Percentiles rank a stretch among this genome's conserved stretches.
phyloP scores from a whole-genome alignment of 305 asterid genomes.

The Striga hermonthica region DNA sequence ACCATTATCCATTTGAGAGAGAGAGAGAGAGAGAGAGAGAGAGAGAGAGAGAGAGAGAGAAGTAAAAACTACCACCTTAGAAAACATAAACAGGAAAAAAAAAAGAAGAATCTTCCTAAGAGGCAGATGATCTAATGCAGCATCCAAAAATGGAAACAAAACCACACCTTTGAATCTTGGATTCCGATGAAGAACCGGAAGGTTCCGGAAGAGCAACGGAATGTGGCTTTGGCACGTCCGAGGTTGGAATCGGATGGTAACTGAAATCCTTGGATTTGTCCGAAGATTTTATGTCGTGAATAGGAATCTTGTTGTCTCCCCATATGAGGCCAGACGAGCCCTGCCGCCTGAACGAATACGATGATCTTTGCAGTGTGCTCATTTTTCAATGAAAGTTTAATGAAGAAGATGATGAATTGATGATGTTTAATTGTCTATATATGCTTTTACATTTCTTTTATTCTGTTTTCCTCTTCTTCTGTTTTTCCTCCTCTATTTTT shows the following conservation, averaged over 20 bases:
- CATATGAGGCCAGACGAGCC: slow-evolving; percentile 66
- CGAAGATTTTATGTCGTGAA: slow-evolving; percentile 9
- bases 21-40: no score
- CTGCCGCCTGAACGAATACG: slow-evolving; percentile 56
- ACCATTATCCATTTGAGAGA: not conserved
- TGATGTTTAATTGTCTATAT: not conserved
- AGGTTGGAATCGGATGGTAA: slow-evolving; percentile 25
- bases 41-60: no score
- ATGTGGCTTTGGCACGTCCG: slow-evolving; percentile 22
- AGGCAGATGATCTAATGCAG: slow-evolving; percentile 35
- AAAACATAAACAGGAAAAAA: not conserved
- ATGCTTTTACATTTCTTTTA: not conserved
- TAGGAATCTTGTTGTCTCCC: slow-evolving; percentile 35
- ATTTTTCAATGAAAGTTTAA: slow-evolving; percentile 19
- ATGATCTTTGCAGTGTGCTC: slow-evolving; percentile 55
- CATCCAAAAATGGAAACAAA: slow-evolving; percentile 39
- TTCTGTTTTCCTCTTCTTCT: not conserved
- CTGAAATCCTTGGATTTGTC: slow-evolving; percentile 28
- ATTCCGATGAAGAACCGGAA: slow-evolving; percentile 31
- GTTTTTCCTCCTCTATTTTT: not conserved
- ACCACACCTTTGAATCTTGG: slow-evolving; percentile 37
- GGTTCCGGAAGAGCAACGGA: slow-evolving; percentile 16
- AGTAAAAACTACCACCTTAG: no score
- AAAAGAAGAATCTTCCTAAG: slow-evolving; percentile 25
- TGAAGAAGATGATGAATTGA: not conserved